Evolutionary conservation across 495 filamentous ascomycete species (phyloP), one percentile per base, ranked within the genome.

Genomic region (Umbilicaria muhlenbergii): DNA sequence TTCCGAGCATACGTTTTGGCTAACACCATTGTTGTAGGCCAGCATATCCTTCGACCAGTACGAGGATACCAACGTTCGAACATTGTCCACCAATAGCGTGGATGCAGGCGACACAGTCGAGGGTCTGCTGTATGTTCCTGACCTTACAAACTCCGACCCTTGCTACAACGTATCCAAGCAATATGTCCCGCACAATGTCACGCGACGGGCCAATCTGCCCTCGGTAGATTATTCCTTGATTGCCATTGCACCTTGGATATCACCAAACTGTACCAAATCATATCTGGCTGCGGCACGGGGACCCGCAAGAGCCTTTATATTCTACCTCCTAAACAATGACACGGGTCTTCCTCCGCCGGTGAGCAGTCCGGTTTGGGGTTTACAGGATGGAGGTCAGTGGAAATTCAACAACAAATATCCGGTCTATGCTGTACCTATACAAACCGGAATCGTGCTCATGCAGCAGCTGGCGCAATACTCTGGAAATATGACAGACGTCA

Each of bases 181-280:
- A 3, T 74, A 73, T 46, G 65, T 94, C 11, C 85, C 88, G 0
- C 34, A 54, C n/a, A 87, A 86, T 58, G 84, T 75, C 35, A 89
- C 83, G 11, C 72, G 81, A 16, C 67, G 71, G 46, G 57, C 66
- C 39, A 75, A 91, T 52, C 71, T 94, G 3, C 78, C 81, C 1
- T 36, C 48, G 1, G 53, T 51, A 16, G 45, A 63, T 28, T 70
- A 71, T 44, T 66, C 74, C 3, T 69, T 78, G n/a, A 73, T 94
- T 34, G 88, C 77, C 15, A 60, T 94, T n/a, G 86, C 81, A 8
- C 89, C 89, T n/a, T 95, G 89, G 89, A 67, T 88, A 31, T 79
- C 66, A 36, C 62, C 59, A 2, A 59, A 72, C 16, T 96, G 89
- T 48, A 77, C 81, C 8, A 57, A 65, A 35, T 69, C 74, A 31